Percentiles rank a stretch among this genome's conserved stretches.
Evolutionary conservation across 768 basidiomycete species (phyloP).

Genomic region (Lactarius trivialis): DNA sequence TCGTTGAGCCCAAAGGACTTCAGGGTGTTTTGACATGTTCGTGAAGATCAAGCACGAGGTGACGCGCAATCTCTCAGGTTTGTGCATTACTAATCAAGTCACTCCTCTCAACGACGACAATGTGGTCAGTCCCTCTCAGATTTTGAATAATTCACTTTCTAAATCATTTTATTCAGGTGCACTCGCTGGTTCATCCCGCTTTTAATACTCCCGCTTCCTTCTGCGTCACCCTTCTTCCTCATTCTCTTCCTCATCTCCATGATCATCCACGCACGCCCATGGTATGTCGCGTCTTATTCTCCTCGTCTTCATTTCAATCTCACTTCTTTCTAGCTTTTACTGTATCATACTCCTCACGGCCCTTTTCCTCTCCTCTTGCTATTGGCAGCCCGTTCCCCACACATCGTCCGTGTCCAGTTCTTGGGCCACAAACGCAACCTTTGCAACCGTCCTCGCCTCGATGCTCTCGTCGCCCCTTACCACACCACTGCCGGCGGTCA

Average conservation of each 20-base stretch:
- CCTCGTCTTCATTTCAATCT: neutral
- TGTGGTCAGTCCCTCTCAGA: conserved; percentile 47
- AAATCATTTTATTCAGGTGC: conserved; percentile 44
- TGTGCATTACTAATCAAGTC: neutral
- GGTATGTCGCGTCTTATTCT: conserved; percentile 41
- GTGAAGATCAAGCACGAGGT: neutral
- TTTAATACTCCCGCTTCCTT: conserved; percentile 69
- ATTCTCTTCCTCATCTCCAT: conserved; percentile 70
- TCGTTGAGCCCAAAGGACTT: conserved; percentile 93
- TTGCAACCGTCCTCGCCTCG: conserved; percentile 55
- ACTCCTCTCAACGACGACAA: conserved; percentile 20
- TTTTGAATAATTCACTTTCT: neutral
- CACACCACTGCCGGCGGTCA: conserved; percentile 43
- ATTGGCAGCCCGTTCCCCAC: conserved; percentile 77
- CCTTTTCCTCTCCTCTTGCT: conserved; percentile 82
- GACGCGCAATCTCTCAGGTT: neutral
- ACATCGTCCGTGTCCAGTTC: conserved; percentile 55
- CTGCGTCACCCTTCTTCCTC: conserved; percentile 74
- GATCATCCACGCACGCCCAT: conserved; percentile 76
- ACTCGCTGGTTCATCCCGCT: conserved; percentile 83
- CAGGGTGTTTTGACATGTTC: conserved; percentile 53
- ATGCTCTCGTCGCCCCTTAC: conserved; percentile 33
- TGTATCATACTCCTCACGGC: conserved; percentile 77
- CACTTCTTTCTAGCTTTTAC: conserved; percentile 55
- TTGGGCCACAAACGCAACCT: conserved; percentile 71